Evolutionary conservation across 257 asterid species (phyloP).

Genomic region (Solanum habrochaites): DNA sequence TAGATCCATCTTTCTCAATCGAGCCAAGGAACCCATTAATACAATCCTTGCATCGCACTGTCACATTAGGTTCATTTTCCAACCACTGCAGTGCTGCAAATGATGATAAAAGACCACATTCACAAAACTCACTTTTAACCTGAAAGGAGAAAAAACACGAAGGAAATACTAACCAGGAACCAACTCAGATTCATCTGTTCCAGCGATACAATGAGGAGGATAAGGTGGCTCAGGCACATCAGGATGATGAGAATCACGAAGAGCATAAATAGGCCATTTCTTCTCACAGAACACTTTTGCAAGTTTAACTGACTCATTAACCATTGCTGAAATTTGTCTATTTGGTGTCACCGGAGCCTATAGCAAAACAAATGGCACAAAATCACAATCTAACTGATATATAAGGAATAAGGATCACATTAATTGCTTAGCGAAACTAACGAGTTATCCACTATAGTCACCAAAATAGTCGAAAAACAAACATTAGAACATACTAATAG

Average conservation of each 20-base stretch:
- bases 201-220: constrained; percentile 88
- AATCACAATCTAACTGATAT: not conserved
- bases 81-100: constrained; percentile 71
- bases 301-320: constrained; percentile 66
- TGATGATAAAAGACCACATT: constrained; percentile 2
- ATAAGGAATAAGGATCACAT: not conserved
- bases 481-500: not conserved
- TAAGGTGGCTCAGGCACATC: constrained; percentile 83
- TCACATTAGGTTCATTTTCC: constrained; percentile 72
- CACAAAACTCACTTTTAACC: not conserved
- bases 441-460: not conserved
- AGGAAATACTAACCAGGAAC: constrained; percentile 52
- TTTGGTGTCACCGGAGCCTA: constrained; percentile 82
- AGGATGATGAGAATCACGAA: constrained; percentile 72
- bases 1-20: constrained; percentile 72
- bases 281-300: constrained; percentile 49
- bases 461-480: not conserved
- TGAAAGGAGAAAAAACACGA: not conserved
- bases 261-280: constrained; percentile 75
- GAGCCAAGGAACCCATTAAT: constrained; percentile 85
- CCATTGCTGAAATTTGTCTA: constrained; percentile 65
- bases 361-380: not conserved
- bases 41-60: constrained; percentile 69
- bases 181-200: constrained; percentile 63
- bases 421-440: not conserved